Evolutionary conservation across 202 grass and related monocot genomes (phyloP).

Genomic region (Cymbopogon flexuosus): DNA sequence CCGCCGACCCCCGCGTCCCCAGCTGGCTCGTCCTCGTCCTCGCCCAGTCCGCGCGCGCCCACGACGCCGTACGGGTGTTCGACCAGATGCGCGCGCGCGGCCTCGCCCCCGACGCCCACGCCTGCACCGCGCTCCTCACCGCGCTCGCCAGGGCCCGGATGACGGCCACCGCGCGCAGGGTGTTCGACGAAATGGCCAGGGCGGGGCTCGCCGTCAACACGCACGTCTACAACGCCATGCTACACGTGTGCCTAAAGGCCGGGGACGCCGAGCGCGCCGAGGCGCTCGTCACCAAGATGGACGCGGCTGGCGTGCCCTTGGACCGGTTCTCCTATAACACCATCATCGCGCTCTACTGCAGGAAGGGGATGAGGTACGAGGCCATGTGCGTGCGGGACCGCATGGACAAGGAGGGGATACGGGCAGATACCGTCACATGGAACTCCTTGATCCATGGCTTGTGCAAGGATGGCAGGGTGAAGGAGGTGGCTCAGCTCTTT

Average conservation of each 20-base stretch:
- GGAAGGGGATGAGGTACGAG: slow-evolving; percentile 83
- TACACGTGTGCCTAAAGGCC: slow-evolving; percentile 77
- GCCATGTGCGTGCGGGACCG: slow-evolving; percentile 60
- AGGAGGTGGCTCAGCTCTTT: slow-evolving; percentile 50
- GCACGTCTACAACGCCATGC: slow-evolving; percentile 80
- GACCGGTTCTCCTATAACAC: slow-evolving; percentile 79
- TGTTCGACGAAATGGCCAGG: slow-evolving; percentile 54
- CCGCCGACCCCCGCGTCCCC: slow-evolving; percentile 33
- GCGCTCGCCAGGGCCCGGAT: slow-evolving; percentile 57
- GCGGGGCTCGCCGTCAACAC: slow-evolving; percentile 47
- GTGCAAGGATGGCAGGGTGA: slow-evolving; percentile 76
- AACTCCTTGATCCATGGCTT: slow-evolving; percentile 67
- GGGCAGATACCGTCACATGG: slow-evolving; percentile 58
- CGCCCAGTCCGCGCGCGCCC: slow-evolving; percentile 35
- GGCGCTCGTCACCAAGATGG: slow-evolving; percentile 57
- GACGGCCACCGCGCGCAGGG: slow-evolving; percentile 64
- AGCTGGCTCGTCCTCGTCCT: slow-evolving; percentile 64
- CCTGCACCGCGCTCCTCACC: slow-evolving; percentile 58
- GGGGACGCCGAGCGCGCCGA: slow-evolving; percentile 47
- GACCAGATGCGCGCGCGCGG: slow-evolving; percentile 52
- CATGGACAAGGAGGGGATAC: slow-evolving; percentile 57
- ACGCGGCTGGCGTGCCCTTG: slow-evolving; percentile 35
- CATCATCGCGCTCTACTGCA: slow-evolving; percentile 66
- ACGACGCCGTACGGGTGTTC: slow-evolving; percentile 66
- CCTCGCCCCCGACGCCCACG: slow-evolving; percentile 52